Evolutionary conservation across 176 grass and related monocot species (phyloP).

Genomic region (Ensete ventricosum): DNA sequence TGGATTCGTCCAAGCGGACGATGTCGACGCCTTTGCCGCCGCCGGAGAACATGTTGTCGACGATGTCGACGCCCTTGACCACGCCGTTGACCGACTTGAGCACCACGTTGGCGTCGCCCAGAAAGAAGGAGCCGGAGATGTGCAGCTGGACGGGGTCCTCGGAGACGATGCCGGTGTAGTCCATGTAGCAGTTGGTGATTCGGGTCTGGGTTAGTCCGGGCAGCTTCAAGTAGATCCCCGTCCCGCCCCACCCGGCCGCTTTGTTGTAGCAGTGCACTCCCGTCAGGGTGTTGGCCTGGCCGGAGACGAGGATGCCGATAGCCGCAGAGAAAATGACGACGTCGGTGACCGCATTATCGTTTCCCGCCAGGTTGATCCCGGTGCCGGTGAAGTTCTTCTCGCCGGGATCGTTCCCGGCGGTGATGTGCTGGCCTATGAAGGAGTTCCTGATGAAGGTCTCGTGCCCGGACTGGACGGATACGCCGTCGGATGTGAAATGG

Average conservation of each 20-base stretch:
- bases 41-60: slow-evolving; percentile 46
- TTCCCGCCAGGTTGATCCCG: slow-evolving; percentile 27
- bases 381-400: slow-evolving; percentile 38
- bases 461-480: slow-evolving; percentile 31
- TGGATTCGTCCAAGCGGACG: slow-evolving; percentile 27
- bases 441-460: slow-evolving; percentile 33
- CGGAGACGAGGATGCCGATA: slow-evolving; percentile 27
- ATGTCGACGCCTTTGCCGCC: background rate
- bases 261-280: slow-evolving; percentile 49
- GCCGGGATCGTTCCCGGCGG: slow-evolving; percentile 30
- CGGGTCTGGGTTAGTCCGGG: slow-evolving; percentile 26
- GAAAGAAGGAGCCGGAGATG: slow-evolving; percentile 36
- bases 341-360: slow-evolving; percentile 43
- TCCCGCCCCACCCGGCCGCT: slow-evolving; percentile 30
- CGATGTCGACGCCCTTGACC: slow-evolving; percentile 26
- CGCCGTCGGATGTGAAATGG: slow-evolving; percentile 27
- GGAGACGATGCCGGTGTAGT: slow-evolving; percentile 36
- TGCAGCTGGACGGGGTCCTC: slow-evolving; percentile 31
- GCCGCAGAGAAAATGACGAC: slow-evolving; percentile 40
- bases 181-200: slow-evolving; percentile 40
- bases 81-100: slow-evolving; percentile 28
- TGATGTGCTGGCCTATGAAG: slow-evolving; percentile 40
- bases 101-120: slow-evolving; percentile 39
- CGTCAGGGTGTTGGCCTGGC: slow-evolving; percentile 25
- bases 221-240: slow-evolving; percentile 20